Evolutionary conservation across 106 monocot genomes (phyloP), one percentile per base, ranked within the genome.

Genomic region (Vanilla planifolia): DNA sequence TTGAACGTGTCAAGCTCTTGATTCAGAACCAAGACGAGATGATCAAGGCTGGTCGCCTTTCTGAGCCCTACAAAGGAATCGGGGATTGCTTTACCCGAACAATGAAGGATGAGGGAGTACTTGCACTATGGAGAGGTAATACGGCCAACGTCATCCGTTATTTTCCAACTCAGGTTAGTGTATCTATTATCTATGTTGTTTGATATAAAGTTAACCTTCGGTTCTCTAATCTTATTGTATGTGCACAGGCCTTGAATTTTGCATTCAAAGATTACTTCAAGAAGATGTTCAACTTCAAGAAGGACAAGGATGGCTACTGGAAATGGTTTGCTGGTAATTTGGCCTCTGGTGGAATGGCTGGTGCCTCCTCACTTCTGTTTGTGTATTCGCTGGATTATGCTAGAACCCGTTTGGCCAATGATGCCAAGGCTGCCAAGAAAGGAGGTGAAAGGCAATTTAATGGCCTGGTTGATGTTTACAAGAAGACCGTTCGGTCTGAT

Each of bases 21-120:
- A 78, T 78, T 33, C 78, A 78, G 64, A 78, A 78, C 68, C 78
- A 78, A 36, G 77, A 77, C 43, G 71, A 77, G 51, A 77, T 77
- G 77, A 58, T 77, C 20, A 77, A 77, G 71, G 20, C 55, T 6
- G 77, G 71, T n/a, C 71, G 71, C 45, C 71, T 77, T 6, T 62
- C 77, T 15, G 71, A 72, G 44, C 78, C 78, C 3, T 78, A 68
- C 30, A 78, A 78, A 56, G 78, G 78, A 17, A 78, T 73, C 10
- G 20, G 48, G 0, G 78, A 78, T 20, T 73, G 73, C 44, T 73
- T 78, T 26, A 13, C 16, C 5, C 57, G 73, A 15, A 78, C 78
- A 8, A 64, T 78, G 11, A 62, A 68, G 50, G 73, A 73, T 11
- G 73, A 78, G 64, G 78, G 78, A 15, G 51, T 64, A 16, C 2